Evolutionary conservation across 1,139 yeast species (phyloP).

Genomic region (Diutina ranongensis): DNA sequence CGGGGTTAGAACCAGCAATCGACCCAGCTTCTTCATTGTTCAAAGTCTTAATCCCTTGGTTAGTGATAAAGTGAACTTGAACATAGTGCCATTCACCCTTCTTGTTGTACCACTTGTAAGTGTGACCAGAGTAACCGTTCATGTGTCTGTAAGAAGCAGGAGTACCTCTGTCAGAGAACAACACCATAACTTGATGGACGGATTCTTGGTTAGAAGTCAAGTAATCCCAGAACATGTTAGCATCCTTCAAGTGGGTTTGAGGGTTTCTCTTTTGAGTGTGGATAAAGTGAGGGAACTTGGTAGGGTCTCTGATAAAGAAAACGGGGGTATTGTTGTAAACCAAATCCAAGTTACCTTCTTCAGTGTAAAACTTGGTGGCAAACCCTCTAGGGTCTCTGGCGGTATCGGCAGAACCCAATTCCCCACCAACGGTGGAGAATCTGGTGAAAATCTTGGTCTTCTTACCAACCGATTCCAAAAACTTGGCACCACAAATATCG

Average conservation of each 20-base stretch:
- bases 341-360: constrained; percentile 81
- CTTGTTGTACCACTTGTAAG: constrained; percentile 56
- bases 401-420: constrained; percentile 71
- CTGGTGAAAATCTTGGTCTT: constrained; percentile 65
- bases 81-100: constrained; percentile 58
- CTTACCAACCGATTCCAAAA: constrained; percentile 63
- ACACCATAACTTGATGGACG: constrained; percentile 49
- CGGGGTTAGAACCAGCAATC: constrained; percentile 53
- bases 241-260: constrained; percentile 45
- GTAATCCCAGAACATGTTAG: constrained; percentile 66
- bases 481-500: constrained; percentile 61
- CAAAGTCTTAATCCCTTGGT: constrained; percentile 48
- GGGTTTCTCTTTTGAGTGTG: constrained; percentile 86
- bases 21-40: constrained; percentile 47
- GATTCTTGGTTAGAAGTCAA: constrained; percentile 52
- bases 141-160: constrained; percentile 54
- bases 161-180: constrained; percentile 61
- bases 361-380: constrained; percentile 72
- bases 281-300: constrained; percentile 80
- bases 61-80: constrained; percentile 50
- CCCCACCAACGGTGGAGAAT: constrained; percentile 88
- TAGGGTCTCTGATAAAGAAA: constrained; percentile 77
- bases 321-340: constrained; percentile 87
- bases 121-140: constrained; percentile 67
- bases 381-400: constrained; percentile 91